These are phyloP conservation scores for Penicillium sp. DNA, from an alignment of 2,329 filamentous ascomycete species.

Conservation along the genomic window DNA sequence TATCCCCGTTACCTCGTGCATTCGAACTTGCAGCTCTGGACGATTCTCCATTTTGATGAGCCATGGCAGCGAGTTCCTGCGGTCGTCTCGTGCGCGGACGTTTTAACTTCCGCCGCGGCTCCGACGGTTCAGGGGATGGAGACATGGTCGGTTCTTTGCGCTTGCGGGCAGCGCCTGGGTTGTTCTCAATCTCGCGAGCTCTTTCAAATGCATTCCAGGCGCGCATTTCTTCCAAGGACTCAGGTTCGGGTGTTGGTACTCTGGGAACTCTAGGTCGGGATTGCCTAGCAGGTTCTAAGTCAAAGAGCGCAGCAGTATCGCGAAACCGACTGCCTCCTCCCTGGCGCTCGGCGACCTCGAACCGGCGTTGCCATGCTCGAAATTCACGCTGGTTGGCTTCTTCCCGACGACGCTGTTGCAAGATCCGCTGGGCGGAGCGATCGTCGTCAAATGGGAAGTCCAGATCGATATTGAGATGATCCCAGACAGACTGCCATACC, in stretches of 20 bases:
- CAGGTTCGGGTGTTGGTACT: conserved; percentile 55
- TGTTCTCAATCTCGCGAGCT: conserved; percentile 67
- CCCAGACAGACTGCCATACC: conserved; percentile 89
- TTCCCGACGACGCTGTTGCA: conserved; percentile 49
- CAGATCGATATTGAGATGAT: conserved; percentile 71
- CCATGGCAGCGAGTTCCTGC: conserved; percentile 50
- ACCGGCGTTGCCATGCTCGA: conserved; percentile 76
- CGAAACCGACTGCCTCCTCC: conserved; percentile 73
- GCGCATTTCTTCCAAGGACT: conserved; percentile 75
- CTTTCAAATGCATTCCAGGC: conserved; percentile 92
- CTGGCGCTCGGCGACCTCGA: conserved; percentile 77
- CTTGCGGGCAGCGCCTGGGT: conserved; percentile 48
- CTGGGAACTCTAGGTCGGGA: conserved; percentile 41
- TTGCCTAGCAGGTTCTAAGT: conserved; percentile 47
- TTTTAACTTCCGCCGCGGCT: conserved; percentile 82
- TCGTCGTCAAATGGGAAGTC: conserved; percentile 85
- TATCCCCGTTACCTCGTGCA: conserved; percentile 35
- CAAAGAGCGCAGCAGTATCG: conserved; percentile 63
- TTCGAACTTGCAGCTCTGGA: conserved; percentile 35
- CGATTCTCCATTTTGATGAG: conserved; percentile 43
- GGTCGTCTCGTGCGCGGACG: conserved; percentile 76
- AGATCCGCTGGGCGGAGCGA: conserved; percentile 57
- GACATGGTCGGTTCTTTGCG: conserved; percentile 66
- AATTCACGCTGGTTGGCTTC: conserved; percentile 58
- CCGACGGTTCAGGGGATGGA: conserved; percentile 66